Evolutionary conservation across 2,329 filamentous ascomycete genomes (phyloP).

Genomic region (Penicillium capsulatum): DNA sequence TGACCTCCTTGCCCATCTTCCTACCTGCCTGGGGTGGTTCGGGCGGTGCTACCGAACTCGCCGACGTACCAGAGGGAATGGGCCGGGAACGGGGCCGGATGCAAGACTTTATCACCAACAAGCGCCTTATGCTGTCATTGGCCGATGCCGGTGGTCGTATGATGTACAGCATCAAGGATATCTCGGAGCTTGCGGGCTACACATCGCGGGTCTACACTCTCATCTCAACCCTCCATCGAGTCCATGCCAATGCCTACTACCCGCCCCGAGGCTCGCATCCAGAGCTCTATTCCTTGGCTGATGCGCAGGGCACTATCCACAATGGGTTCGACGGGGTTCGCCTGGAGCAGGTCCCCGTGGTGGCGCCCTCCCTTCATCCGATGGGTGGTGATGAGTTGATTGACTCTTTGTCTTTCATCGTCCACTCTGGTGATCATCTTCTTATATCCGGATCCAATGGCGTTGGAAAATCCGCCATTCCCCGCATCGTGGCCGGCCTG

Average conservation of each 20-base stretch:
- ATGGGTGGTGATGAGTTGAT: conserved; percentile 88
- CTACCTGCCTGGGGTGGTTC: conserved; percentile 89
- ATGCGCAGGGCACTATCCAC: conserved; percentile 89
- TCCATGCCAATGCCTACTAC: conserved; percentile 85
- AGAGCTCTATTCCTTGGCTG: conserved; percentile 83
- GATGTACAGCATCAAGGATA: conserved; percentile 99
- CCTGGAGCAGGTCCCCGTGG: conserved; percentile 86
- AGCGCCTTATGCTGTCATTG: conserved; percentile 93
- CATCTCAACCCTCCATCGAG: conserved; percentile 88
- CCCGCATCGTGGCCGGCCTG: conserved; percentile 81
- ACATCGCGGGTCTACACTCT: conserved; percentile 94
- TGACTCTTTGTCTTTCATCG: conserved; percentile 81
- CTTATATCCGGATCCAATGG: conserved; percentile 94
- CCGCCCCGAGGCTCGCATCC: conserved; percentile 61
- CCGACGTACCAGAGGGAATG: conserved; percentile 33
- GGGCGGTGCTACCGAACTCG: conserved; percentile 66
- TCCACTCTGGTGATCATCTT: conserved; percentile 86
- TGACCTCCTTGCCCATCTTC: conserved; percentile 90
- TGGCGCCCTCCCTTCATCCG: conserved; percentile 83
- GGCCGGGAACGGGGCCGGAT: conserved; percentile 75
- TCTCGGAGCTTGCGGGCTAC: conserved; percentile 91
- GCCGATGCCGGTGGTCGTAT: conserved; percentile 94
- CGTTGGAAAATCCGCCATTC: conserved; percentile 84
- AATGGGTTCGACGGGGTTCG: conserved; percentile 93
- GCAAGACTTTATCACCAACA: conserved; percentile 99